Evolutionary conservation across 78 protist species (phyloP), one percentile per base, ranked within the genome.

Genomic region (Monocercomonoides exilis): DNA sequence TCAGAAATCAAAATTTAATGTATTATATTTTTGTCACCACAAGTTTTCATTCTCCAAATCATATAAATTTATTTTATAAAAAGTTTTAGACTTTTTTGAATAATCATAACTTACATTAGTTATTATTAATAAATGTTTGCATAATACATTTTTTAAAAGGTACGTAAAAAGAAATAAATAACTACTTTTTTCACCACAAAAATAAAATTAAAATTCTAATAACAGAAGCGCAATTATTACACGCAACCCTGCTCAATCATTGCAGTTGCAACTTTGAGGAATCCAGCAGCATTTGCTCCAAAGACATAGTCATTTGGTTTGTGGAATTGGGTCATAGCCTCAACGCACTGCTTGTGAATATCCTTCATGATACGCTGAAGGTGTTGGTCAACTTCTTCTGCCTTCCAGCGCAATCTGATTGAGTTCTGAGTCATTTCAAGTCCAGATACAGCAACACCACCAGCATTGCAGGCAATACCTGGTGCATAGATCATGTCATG

Each of bases 341-440:
- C 21, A 0, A 21, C 41, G 2, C 43, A 0, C 44, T 42, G 70
- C 34, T 41, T 41, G 77, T 87, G 42, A 45, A 87, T 89, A 77
- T 21, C 46, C 64, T 1, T 42, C 95, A 93, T 93, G 85, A 93
- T 91, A 43, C 35, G 43, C 77, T 91, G 35, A 41, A 93, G 92
- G 87, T 90, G 33, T 3, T 80, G 2, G 88, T 89, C 92, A 41
- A 93, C 95, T 43, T 90, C 90, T 54, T 92, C 94, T 6, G 85
- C 79, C 6, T 34, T 88, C 95, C 95, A 93, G 11, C 21, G 0
- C 35, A 77, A 0, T 4, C 90, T 32, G 64, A 3, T 11, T 36
- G 88, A 6, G 91, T 93, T 93, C 64, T 93, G 95, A 44, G 93
- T 0, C 95, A 93, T 93, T 45, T 93, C 95, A n/a, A 93, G 77